Evolutionary conservation across 306 rosid species (phyloP), one percentile per base, ranked within the genome.

Genomic region (Quercus bicolor): DNA sequence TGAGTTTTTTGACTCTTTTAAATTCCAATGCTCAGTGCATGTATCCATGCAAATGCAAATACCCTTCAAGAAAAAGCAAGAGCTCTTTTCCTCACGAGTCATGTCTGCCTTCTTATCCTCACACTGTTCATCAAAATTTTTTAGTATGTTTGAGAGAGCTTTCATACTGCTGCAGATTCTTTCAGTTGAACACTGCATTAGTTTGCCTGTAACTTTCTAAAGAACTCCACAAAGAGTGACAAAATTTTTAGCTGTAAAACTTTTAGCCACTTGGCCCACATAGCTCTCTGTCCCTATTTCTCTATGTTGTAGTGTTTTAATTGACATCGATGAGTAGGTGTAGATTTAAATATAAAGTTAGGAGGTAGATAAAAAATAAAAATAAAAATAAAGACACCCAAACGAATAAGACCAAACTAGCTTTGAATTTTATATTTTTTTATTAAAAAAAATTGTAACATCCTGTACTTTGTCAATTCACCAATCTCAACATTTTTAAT

Each of bases 61-160:
- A 56, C 23, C 62, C 60, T 69, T 74, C 62, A 29, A 18, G 52
- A 78, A 64, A 64, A 76, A 68, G 68, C 75, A 70, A 64, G 48
- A 51, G 33, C 69, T 48, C 23, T 56, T 68, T 70, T 60, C 52
- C 77, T 2, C 53, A 48, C 53, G 15, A 10, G 23, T 66, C 55
- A 33, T 80, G 69, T 75, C 61, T 68, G 45, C 3, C 77, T 70
- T 85, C 80, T 82, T 85, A 85, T 81, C 82, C 59, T 68, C 55
- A 24, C 21, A 51, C 77, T 77, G 57, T 73, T 77, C 79, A 73
- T 65, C 24, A 33, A 62, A 21, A 10, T 45, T 51, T 14, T 24
- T 2, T 28, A 12, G 2, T 1, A 10, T 7, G 24, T 60, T 48
- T 3, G 18, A 62, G 43, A 19, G 24, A 66, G 26, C 52, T 18